Percentiles rank a stretch among this genome's conserved stretches.
phyloP scores from a whole-genome alignment of 345 rosid species.

The Noccaea bulbosa region DNA sequence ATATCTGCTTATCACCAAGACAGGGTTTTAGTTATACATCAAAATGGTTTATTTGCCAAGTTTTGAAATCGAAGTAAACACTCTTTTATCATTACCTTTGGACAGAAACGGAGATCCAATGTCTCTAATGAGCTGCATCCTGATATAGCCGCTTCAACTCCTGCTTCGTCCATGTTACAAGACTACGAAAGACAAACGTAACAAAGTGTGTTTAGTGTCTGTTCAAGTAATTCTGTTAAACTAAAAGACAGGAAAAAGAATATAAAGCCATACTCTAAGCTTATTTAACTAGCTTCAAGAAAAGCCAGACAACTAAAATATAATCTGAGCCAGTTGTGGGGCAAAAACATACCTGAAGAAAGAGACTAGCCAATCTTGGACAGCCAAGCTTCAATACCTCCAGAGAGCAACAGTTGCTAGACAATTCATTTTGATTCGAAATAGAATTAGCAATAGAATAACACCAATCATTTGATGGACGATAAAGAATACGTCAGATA shows the following conservation, averaged over 20 bases:
- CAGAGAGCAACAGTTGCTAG: conserved; percentile 87
- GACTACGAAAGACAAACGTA: conserved; percentile 52
- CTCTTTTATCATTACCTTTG: conserved; percentile 58
- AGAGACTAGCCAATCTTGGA: conserved; percentile 82
- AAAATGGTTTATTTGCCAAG: not conserved
- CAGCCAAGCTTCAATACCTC: conserved; percentile 81
- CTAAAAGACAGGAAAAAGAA: not conserved
- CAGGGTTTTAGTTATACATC: not conserved
- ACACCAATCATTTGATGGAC: conserved; percentile 4
- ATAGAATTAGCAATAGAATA: conserved; percentile 20
- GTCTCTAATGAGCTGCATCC: conserved; percentile 86
- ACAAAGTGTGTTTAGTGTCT: conserved; percentile 22
- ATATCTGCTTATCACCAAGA: conserved; percentile 53
- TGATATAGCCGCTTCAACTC: conserved; percentile 74
- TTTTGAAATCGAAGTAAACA: conserved; percentile 9
- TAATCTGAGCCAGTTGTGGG: not conserved
- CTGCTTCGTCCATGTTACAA: conserved; percentile 76
- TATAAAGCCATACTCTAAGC: not conserved
- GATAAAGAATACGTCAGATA: not conserved
- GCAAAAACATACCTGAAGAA: conserved; percentile 67
- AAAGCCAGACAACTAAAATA: not conserved
- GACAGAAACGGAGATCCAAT: conserved; percentile 91
- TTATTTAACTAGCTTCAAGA: not conserved
- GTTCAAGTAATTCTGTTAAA: not conserved
- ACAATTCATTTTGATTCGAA: conserved; percentile 26